Evolutionary conservation across 1,284 basidiomycete genomes (phyloP), one percentile per base, ranked within the genome.

Genomic region (Cryptococcus sp.): DNA sequence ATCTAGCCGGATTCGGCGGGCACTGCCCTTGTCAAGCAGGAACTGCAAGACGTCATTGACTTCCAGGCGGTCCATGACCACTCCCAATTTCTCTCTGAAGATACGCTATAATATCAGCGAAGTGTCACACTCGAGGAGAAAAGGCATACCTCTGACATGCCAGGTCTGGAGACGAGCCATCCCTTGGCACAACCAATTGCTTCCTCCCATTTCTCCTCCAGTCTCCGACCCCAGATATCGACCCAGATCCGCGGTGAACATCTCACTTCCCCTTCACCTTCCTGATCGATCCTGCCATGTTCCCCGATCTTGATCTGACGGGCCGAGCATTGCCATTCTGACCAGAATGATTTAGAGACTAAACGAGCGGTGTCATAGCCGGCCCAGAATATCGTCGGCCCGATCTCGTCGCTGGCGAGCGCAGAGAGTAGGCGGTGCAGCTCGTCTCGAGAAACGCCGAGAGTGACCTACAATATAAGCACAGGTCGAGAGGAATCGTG

Each of bases 51-150:
- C 59, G 19, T 89, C 87, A 49, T 79, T 75, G 32, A 86, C 72
- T 69, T 91, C 88, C 59, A 85, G 82, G 52, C 85, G 79, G 67
- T 91, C 88, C 56, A 89, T 86, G 24, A 84, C 80, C 11, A 78
- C 73, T 50, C 80, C 76, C 48, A 91, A 74, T 53, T 83, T 79
- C 80, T 83, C 84, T 50, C 82, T 79, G 46, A 91, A 73, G 61
- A 85, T 83, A 16, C 76, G 74, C 87, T 91, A 57, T 50, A 43
- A 59, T 54, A 1, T 49, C 16, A 32, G 25, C 42, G 14, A 19
- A 13, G 10, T 13, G 2, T 39, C 21, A 16, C 7, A 34, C 18
- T 49, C n/a, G n/a, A n/a, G n/a, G n/a, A n/a, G 7, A 28, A 21
- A 24, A 14, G 5, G 18, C 37, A 45, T 11, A 87, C 88, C 80